Evolutionary conservation across 306 rosid genomes (phyloP).

Genomic region (Medicago ruthenica): DNA sequence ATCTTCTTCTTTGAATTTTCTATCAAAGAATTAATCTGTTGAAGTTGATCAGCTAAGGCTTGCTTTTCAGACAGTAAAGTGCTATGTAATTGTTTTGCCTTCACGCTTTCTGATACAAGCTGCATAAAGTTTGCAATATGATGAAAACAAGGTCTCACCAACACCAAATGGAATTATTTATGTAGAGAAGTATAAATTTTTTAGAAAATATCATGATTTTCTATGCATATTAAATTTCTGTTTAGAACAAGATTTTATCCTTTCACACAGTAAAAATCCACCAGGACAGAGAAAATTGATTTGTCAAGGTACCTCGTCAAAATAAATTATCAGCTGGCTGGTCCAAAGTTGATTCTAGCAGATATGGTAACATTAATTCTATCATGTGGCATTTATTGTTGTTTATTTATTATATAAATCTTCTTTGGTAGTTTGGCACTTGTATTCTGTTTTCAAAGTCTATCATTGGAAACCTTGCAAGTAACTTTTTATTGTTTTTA

Average conservation of each 20-base stretch:
- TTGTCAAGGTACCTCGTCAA: conserved; percentile 16
- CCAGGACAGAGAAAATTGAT: background rate
- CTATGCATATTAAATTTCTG: conserved; percentile 11
- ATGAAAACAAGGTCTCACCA: conserved; percentile 29
- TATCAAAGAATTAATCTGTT: conserved; percentile 63
- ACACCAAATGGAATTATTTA: conserved; percentile 27
- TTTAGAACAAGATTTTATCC: conserved; percentile 18
- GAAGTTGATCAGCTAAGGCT: conserved; percentile 77
- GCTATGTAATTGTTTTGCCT: conserved; percentile 78
- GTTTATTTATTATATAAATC: too few species aligned
- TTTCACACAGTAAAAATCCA: conserved; percentile 10
- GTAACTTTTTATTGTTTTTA: too few species aligned
- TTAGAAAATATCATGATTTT: conserved; percentile 28
- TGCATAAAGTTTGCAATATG: conserved; percentile 55
- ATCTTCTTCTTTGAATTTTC: conserved; percentile 66
- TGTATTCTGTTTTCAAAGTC: background rate
- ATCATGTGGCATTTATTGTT: too few species aligned
- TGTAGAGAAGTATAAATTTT: conserved; percentile 12
- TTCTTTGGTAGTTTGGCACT: too few species aligned
- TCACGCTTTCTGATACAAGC: conserved; percentile 97
- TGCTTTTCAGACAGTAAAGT: conserved; percentile 75
- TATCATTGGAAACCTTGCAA: too few species aligned
- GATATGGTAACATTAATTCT: background rate
- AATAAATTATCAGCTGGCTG: conserved; percentile 12
- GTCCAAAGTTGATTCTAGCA: conserved; percentile 8